Evolutionary conservation across 1,284 basidiomycete species (phyloP).

Genomic region (Laetiporus sulphureus): DNA sequence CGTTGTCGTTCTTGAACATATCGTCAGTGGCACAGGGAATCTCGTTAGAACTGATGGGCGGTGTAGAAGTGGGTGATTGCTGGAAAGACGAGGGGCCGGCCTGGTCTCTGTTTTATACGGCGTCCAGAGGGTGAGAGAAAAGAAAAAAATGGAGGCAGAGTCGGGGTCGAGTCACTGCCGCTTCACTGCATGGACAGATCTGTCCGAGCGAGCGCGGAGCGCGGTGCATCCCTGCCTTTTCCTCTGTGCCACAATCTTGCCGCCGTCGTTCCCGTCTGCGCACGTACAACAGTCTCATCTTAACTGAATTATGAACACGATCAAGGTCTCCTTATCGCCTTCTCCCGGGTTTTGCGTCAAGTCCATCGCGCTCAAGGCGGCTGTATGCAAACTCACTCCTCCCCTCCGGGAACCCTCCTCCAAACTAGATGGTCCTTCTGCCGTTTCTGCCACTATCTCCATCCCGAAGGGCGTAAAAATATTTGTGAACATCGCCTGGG

Average conservation of each 20-base stretch:
- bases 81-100: conserved; percentile 12
- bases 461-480: conserved; percentile 50
- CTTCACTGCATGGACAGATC: too few species aligned
- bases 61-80: conserved; percentile 4
- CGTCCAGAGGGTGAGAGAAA: background rate
- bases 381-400: conserved; percentile 23
- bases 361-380: conserved; percentile 35
- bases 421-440: conserved; percentile 18
- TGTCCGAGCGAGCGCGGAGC: too few species aligned
- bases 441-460: conserved; percentile 22
- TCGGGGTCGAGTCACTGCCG: too few species aligned
- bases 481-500: conserved; percentile 70
- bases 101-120: background rate
- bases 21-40: conserved; percentile 3
- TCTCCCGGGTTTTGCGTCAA: conserved; percentile 57
- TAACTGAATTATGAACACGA: conserved; percentile 8
- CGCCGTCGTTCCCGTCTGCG: background rate
- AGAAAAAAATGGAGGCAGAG: too few species aligned
- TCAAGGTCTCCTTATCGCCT: conserved; percentile 41
- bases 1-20: conserved; percentile 15
- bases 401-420: conserved; percentile 14
- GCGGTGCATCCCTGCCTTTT: background rate
- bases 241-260: background rate
- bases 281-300: background rate
- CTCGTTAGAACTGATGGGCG: conserved; percentile 9